Base-by-base conservation (phyloP, 768 basidiomycete genomes). In the Boletus bicolor region DNA sequence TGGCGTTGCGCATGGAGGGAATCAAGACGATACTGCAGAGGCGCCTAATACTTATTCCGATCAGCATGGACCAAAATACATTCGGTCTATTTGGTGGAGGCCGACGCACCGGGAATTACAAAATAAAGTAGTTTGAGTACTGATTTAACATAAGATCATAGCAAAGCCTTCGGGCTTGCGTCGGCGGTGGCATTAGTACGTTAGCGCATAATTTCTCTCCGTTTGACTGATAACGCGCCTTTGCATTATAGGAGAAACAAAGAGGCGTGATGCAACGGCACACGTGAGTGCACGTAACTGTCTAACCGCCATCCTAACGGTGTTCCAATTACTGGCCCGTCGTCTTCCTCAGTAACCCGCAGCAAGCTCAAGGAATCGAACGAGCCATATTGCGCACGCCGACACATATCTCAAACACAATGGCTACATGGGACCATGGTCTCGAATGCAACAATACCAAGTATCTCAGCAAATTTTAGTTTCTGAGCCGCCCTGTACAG, bases 1-100 rank as follows among this genome's bases (percentile, higher is more conserved):
- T 68, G 21, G 21, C 21, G 2, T 71, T 30, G 54, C 38, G 44
- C 24, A 32, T 42, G 32, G 51, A 48, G 28, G 47, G 24, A 49
- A 26, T 41, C 2, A 35, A 17, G 28, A 42, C 14, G n/a, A 32
- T 3, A 9, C n/a, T 10, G 14, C 10, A 19, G 48, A 55, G 41
- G 6, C 28, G 28, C 28, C 6, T 32, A 37, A 52, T 30, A 28
- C 21, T 21, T n/a, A 32, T 34, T 19, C 28, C 42, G 30, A 41
- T 26, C 43, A 26, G 28, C 15, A 44, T 19, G 38, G 12, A 32
- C 45, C 26, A 32, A 65, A 32, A 51, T 59, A 55, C 37, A 37
- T 32, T 7, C 58, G 56, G 41, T 24, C 44, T 37, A 49, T 39
- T 37, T n/a, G 51, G 60, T 49, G 35, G 34, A 35, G 21, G 21